Conservation (phyloP, 352 stramenopile species). For the Globisporangium middletonii region DNA sequence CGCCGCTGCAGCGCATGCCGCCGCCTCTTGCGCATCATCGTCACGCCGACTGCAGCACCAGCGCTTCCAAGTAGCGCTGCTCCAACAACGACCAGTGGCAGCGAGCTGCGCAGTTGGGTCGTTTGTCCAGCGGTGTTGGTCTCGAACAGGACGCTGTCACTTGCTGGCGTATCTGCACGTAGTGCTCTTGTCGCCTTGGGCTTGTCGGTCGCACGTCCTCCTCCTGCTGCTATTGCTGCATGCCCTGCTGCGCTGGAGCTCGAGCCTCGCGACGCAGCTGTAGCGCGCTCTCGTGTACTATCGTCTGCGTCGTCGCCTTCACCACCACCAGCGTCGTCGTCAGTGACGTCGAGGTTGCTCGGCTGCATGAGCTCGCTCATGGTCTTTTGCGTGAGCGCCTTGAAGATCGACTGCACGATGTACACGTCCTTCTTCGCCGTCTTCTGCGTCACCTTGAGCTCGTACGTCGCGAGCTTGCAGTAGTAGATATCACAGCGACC, state of each 20-base stretch:
- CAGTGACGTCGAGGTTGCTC: conserved; percentile 28
- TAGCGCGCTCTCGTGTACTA: neutral
- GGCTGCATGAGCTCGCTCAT: conserved; percentile 21
- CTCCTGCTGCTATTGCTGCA: neutral
- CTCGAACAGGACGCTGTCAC: no score
- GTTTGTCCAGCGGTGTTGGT: neutral
- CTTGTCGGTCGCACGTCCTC: neutral
- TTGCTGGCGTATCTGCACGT: neutral
- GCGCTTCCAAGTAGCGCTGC: neutral
- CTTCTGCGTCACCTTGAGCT: conserved; percentile 35
- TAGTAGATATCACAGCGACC: conserved; percentile 42
- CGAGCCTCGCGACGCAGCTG: neutral
- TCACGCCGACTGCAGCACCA: no score
- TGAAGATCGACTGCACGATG: conserved; percentile 36
- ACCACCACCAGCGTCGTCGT: neutral
- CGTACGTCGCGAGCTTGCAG: conserved; percentile 37
- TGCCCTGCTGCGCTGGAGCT: neutral
- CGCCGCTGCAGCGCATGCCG: neutral
- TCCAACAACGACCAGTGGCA: neutral
- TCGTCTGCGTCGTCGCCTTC: neutral
- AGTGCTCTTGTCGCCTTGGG: neutral
- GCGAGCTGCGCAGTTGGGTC: neutral
- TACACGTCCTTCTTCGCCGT: conserved; percentile 18
- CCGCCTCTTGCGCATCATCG: neutral
- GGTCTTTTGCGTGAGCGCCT: conserved; percentile 27